Evolutionary conservation across 2,329 filamentous ascomycete genomes (phyloP).

Genomic region (Arthrobotrys sphaeroides): DNA sequence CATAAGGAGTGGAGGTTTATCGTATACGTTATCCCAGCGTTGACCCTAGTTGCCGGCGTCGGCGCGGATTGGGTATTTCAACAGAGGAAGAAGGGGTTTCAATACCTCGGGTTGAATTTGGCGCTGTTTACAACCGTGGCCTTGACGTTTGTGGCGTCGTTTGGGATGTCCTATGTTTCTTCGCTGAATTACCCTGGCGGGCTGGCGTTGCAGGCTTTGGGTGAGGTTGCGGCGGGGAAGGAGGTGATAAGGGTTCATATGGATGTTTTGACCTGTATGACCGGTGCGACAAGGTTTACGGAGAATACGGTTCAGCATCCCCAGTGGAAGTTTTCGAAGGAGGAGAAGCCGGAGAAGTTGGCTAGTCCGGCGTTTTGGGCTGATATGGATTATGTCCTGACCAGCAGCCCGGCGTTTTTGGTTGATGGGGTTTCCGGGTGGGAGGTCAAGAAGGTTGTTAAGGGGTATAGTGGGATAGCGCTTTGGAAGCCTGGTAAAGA

Average conservation of each 20-base stretch:
- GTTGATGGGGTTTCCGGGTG: constrained; percentile 19
- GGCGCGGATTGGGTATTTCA: constrained; percentile 72
- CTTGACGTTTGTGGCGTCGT: constrained; percentile 62
- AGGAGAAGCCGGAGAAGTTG: constrained; percentile 66
- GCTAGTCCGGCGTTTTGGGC: constrained; percentile 69
- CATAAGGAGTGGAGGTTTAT: constrained; percentile 98
- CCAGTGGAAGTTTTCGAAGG: constrained; percentile 69
- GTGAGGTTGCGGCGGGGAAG: constrained; percentile 58
- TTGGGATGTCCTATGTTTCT: constrained; percentile 78
- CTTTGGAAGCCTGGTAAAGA: constrained; percentile 16
- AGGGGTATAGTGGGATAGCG: constrained; percentile 23
- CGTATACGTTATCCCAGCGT: constrained; percentile 81
- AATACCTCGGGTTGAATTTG: constrained; percentile 67
- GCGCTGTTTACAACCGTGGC: constrained; percentile 70
- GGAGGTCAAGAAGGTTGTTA: constrained; percentile 32
- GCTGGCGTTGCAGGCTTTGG: constrained; percentile 69
- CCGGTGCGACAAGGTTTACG: constrained; percentile 73
- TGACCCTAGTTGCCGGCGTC: constrained; percentile 80
- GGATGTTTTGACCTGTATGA: constrained; percentile 76
- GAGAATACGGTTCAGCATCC: constrained; percentile 62
- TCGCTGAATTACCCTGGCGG: constrained; percentile 94
- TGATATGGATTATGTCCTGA: constrained; percentile 69
- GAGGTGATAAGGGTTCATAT: constrained; percentile 69
- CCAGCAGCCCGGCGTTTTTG: constrained; percentile 5
- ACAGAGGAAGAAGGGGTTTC: constrained; percentile 20